phyloP scores from a whole-genome alignment of 768 basidiomycete genomes.

The Termitomyces sp. region DNA sequence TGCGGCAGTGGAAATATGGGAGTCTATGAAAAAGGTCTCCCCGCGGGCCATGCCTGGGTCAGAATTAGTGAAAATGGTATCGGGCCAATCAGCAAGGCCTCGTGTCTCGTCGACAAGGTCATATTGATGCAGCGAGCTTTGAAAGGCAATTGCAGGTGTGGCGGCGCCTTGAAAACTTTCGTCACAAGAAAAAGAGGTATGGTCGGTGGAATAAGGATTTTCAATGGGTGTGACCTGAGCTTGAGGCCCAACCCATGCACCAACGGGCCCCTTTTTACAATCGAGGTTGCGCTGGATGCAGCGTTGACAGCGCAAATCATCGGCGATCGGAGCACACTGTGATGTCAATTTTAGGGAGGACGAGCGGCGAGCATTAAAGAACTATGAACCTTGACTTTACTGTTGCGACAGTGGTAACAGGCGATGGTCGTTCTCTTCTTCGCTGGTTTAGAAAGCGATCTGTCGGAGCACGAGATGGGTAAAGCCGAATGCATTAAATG shows the following conservation, averaged over 20 bases:
- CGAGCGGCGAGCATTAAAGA: not conserved
- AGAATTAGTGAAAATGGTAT: not conserved
- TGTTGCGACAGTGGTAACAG: slow-evolving; percentile 48
- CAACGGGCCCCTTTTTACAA: slow-evolving; percentile 7
- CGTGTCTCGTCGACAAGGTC: not conserved
- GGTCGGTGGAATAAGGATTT: not conserved
- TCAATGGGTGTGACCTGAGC: not conserved
- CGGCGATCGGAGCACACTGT: slow-evolving; percentile 1
- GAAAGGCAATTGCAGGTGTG: not conserved
- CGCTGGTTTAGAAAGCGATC: not conserved
- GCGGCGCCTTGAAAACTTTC: too few species aligned
- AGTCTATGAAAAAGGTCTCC: not conserved
- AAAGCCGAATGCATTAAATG: not conserved
- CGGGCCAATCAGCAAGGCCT: not conserved
- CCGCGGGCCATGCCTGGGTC: not conserved
- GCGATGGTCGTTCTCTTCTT: slow-evolving; percentile 44
- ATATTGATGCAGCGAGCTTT: not conserved
- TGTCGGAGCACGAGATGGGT: not conserved
- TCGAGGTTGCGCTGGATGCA: slow-evolving; percentile 1
- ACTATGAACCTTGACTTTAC: slow-evolving; percentile 49
- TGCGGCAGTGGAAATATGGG: not conserved
- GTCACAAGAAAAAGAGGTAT: not conserved
- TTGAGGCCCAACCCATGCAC: not conserved
- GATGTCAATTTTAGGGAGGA: not conserved
- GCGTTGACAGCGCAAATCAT: slow-evolving; percentile 5